Conservation (phyloP, 2,329 filamentous ascomycete species). For the Apiospora pterosperma region DNA sequence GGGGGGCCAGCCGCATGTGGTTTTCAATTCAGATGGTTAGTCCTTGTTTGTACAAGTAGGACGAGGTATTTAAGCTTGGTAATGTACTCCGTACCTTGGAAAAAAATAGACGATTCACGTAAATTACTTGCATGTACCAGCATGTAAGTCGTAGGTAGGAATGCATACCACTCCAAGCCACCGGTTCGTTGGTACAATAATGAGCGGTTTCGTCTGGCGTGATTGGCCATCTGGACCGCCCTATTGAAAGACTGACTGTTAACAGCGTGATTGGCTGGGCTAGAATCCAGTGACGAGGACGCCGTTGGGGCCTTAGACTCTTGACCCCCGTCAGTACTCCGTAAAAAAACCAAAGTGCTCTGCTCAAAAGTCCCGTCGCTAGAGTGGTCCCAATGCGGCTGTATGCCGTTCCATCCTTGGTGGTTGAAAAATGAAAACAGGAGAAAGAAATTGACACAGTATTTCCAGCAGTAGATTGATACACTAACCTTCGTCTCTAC, state of each 20-base stretch:
- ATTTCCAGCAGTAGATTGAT: no score
- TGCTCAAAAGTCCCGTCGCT: neutral
- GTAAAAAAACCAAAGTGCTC: no score
- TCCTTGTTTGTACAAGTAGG: no score
- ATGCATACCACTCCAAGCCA: neutral
- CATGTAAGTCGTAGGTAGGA: no score
- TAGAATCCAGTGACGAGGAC: neutral
- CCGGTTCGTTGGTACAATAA: neutral
- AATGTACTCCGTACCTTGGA: no score
- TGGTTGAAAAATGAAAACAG: neutral
- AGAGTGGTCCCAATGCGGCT: neutral
- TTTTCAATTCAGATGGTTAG: no score
- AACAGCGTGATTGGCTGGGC: neutral
- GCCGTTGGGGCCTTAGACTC: neutral
- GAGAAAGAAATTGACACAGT: no score
- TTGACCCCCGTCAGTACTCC: neutral
- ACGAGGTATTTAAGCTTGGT: no score
- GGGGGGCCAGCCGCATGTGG: neutral
- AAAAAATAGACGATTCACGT: no score
- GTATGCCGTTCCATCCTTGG: neutral
- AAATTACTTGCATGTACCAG: no score
- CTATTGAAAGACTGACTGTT: neutral
- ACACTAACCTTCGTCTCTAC: no score
- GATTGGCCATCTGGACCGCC: neutral
- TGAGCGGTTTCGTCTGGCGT: neutral